Evolutionary conservation across 345 rosid genomes (phyloP).

Genomic region (Sapria himalayana): DNA sequence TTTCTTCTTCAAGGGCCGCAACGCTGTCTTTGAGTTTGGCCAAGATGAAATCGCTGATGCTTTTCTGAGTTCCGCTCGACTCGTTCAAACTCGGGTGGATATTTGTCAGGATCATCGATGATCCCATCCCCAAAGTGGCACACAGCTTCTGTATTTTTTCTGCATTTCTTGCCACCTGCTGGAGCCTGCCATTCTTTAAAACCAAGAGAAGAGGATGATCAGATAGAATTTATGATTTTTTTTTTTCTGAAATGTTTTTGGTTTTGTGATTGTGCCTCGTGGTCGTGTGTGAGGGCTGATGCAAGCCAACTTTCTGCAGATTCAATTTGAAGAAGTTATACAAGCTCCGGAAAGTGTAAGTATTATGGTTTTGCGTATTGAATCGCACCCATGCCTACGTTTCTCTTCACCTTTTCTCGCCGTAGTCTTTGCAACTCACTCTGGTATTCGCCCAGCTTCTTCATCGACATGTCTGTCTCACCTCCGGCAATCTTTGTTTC

Average conservation of each 20-base stretch:
- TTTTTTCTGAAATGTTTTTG: no score
- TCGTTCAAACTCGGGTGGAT: conserved; percentile 88
- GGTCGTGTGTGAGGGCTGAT: no score
- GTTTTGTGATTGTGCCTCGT: no score
- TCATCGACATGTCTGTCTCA: conserved; percentile 67
- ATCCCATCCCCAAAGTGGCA: conserved; percentile 72
- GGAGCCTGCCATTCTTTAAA: conserved; percentile 63
- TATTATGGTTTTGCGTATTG: no score
- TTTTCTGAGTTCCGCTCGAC: conserved; percentile 75
- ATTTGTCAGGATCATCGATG: conserved; percentile 87
- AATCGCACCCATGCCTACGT: no score
- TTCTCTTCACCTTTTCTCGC: conserved; percentile 91
- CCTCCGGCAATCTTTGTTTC: conserved; percentile 37
- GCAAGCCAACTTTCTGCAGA: no score
- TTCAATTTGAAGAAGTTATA: no score
- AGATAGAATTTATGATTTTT: conserved; percentile 1
- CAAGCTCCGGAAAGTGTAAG: no score
- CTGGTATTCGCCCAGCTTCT: conserved; percentile 84
- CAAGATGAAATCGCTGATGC: conserved; percentile 67
- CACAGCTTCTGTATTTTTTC: conserved; percentile 39
- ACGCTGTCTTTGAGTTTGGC: conserved; percentile 61
- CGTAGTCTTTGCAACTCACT: conserved; percentile 64
- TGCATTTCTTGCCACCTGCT: conserved; percentile 56
- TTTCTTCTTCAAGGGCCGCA: conserved; percentile 66
- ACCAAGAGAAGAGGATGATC: conserved; percentile 4